Evolutionary conservation across 1,284 basidiomycete genomes (phyloP).

Genomic region (Moesziomyces parantarcticus): DNA sequence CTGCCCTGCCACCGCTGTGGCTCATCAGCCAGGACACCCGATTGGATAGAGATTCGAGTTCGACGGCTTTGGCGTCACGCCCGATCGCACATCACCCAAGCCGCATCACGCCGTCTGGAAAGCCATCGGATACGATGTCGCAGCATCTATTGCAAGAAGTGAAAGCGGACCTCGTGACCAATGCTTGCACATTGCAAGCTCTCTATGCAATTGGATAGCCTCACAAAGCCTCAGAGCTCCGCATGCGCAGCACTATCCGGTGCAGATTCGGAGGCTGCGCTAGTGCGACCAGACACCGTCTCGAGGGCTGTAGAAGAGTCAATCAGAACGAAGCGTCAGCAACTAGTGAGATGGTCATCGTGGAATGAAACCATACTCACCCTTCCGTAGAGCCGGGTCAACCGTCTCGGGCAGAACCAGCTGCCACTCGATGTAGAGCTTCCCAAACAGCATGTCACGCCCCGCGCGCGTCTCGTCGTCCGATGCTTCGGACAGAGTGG

Average conservation of each 20-base stretch:
- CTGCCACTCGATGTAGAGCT: constrained; percentile 63
- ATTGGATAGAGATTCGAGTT: no score
- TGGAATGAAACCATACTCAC: constrained; percentile 18
- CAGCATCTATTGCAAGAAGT: not conserved
- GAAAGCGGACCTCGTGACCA: not conserved
- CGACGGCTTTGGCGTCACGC: no score
- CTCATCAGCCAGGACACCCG: no score
- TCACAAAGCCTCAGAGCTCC: constrained; percentile 9
- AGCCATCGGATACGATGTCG: no score
- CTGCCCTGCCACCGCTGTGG: no score
- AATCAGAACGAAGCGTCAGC: not conserved
- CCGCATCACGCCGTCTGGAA: no score
- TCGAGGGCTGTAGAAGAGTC: constrained; percentile 16
- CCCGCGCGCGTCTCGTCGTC: constrained; percentile 33
- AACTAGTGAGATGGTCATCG: not conserved
- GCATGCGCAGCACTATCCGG: constrained; percentile 3
- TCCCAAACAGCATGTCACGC: constrained; percentile 48
- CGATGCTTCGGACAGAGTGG: constrained; percentile 26
- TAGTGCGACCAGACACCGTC: constrained; percentile 10
- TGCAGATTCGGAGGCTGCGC: not conserved
- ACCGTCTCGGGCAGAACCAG: constrained; percentile 58
- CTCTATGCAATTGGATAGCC: not conserved
- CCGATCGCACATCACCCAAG: no score
- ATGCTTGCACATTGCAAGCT: not conserved
- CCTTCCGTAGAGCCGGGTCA: constrained; percentile 43